Base-by-base conservation (phyloP, 1,284 basidiomycete species). In the Ceratobasidium theobromae region DNA sequence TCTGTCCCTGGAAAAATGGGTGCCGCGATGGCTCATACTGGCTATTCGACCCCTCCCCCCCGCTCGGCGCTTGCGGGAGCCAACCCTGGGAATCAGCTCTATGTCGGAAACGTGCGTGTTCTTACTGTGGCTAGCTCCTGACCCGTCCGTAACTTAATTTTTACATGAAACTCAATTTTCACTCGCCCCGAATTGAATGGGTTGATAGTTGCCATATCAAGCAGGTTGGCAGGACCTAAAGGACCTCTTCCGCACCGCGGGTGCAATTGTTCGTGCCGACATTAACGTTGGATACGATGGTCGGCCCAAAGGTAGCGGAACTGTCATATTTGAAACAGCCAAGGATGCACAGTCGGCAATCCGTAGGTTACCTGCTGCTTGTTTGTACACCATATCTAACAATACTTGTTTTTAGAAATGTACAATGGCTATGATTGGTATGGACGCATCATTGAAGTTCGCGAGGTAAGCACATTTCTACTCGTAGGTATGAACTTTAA, bases 181-280 rank as follows among this genome's bases (percentile, higher is more conserved):
- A n/a, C 32, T 28, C 54, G 5, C 40, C 14, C 23, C 9, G 33
- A 38, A 23, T 66, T 14, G 35, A 21, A 62, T 28, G 30, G 4
- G 23, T 67, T 58, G 65, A 6, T 72, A 97, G 94, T 78, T 98
- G 23, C 96, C 95, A 0, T 92, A 92, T 74, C 93, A 95, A 77
- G 94, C 94, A 32, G 93, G 93, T 41, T 99, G 96, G 96, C 96
- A 99, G 77, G 96, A 99, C 75, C 81, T 99, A 67, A 99, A 98
- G 76, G 95, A 98, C 76, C 80, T 98, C 32, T 98, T 98, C 86
- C 87, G 95, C 65, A 86, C 91, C 32, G 93, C 95, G 41, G 95
- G 96, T 27, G 93, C 91, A 74, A 94, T 98, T 72, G 86, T 97
- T 68, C 86, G 95, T 41, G 94, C 96, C 65, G 95, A 99, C 75